Percentiles rank a stretch among this genome's conserved stretches.
Conservation (phyloP, 2,329 filamentous ascomycete genomes). For the Onygenales sp. region DNA sequence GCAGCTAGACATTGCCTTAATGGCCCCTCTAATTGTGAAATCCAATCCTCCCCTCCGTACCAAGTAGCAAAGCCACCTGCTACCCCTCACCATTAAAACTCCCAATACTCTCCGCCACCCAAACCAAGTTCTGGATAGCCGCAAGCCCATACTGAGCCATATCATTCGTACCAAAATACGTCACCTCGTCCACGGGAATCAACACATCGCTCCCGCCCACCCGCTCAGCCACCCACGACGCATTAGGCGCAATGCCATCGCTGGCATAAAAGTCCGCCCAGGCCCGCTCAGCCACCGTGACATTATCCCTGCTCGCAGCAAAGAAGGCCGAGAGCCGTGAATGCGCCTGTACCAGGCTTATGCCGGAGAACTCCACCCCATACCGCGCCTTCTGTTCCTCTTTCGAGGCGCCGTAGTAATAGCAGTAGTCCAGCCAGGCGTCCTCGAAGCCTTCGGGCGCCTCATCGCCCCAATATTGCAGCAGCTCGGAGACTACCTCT, state of each 20-base stretch:
- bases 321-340: constrained; percentile 50
- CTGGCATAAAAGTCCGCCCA: constrained; percentile 43
- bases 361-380: constrained; percentile 38
- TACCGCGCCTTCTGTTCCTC: constrained; percentile 46
- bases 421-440: constrained; percentile 52
- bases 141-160: constrained; percentile 49
- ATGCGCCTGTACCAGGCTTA: constrained; percentile 47
- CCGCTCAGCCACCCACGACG: constrained; percentile 20
- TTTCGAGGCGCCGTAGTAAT: constrained; percentile 43
- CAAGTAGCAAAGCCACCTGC: no score
- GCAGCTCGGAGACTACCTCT: constrained; percentile 48
- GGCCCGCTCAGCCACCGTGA: constrained; percentile 40
- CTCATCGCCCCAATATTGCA: constrained; percentile 40
- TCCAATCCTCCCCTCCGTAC: no score
- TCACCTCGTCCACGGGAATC: constrained; percentile 44
- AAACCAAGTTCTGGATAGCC: constrained; percentile 43
- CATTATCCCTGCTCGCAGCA: constrained; percentile 36
- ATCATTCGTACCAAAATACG: constrained; percentile 50
- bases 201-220: constrained; percentile 39
- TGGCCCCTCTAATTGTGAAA: no score
- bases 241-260: background rate
- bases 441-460: constrained; percentile 41
- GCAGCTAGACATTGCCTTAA: no score
- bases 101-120: background rate
- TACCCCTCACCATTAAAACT: background rate